Conservation (phyloP, 805 yeast species). For the Saccharomycopsis sp. region DNA sequence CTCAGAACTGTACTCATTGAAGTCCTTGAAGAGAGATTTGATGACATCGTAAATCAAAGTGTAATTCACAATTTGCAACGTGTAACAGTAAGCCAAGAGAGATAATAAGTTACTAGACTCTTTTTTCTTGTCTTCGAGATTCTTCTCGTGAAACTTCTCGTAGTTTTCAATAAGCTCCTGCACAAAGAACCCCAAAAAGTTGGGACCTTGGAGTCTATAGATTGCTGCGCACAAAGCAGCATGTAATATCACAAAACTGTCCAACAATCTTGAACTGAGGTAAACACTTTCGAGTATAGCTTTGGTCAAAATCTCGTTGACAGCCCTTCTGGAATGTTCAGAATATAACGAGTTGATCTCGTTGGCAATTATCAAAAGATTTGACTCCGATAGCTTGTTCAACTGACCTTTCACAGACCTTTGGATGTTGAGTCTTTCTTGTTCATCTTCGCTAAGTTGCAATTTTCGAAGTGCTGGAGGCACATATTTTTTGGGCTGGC, state of each 20-base stretch:
- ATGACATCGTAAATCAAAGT: conserved; percentile 72
- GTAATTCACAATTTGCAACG: conserved; percentile 68
- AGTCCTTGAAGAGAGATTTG: conserved; percentile 38
- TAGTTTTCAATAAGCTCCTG: conserved; percentile 73
- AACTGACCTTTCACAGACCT: conserved; percentile 72
- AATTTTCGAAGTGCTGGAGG: conserved; percentile 78
- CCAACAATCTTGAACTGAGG: conserved; percentile 54
- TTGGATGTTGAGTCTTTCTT: conserved; percentile 41
- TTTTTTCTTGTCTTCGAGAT: conserved; percentile 28
- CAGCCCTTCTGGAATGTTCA: conserved; percentile 68
- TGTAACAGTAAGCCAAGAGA: conserved; percentile 65
- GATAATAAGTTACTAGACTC: conserved; percentile 62
- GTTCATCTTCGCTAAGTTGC: conserved; percentile 32
- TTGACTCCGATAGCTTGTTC: conserved; percentile 85
- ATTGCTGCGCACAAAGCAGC: conserved; percentile 69
- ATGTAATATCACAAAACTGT: conserved; percentile 70
- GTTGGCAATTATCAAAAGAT: conserved; percentile 57
- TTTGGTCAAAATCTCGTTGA: conserved; percentile 58
- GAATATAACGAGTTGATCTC: conserved; percentile 58
- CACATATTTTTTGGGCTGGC: conserved; percentile 43
- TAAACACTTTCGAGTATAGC: conserved; percentile 57
- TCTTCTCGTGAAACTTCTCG: conserved; percentile 35
- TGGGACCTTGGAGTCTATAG: conserved; percentile 73
- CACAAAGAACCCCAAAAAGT: conserved; percentile 79
- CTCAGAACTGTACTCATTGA: conserved; percentile 70